These are phyloP conservation scores for Botrytis sinoallii DNA, from an alignment of 2,329 filamentous ascomycete genomes.

Conservation along the genomic window DNA sequence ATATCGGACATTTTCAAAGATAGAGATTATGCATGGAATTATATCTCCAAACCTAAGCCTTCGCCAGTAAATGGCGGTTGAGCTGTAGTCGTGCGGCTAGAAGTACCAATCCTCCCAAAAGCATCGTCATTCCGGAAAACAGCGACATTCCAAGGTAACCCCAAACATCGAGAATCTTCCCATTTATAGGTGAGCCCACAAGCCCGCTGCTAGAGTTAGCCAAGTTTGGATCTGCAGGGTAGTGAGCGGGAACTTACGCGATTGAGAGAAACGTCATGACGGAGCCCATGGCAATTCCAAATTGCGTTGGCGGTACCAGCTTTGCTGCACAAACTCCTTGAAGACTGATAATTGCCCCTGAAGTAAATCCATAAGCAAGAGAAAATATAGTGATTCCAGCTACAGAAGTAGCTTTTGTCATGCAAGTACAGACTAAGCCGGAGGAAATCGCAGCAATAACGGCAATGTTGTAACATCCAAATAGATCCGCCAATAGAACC, in stretches of 20 bases:
- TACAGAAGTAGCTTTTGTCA: constrained; percentile 13
- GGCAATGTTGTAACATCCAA: constrained; percentile 23
- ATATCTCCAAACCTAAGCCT: background rate
- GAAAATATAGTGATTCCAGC: constrained; percentile 8
- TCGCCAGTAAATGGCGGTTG: constrained; percentile 22
- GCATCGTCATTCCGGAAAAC: constrained; percentile 28
- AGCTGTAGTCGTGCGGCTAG: constrained; percentile 24
- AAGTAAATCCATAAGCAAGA: constrained; percentile 17
- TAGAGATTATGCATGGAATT: background rate
- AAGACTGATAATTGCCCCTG: constrained; percentile 31
- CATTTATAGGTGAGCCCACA: constrained; percentile 30
- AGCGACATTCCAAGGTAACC: constrained; percentile 29
- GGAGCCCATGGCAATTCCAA: constrained; percentile 27
- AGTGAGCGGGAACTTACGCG: constrained; percentile 20
- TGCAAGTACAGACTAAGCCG: constrained; percentile 3
- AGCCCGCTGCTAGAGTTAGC: constrained; percentile 22
- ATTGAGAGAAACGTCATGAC: constrained; percentile 28
- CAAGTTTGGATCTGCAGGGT: background rate
- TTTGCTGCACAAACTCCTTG: constrained; percentile 28
- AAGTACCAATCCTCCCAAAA: constrained; percentile 26
- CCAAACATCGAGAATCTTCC: constrained; percentile 24
- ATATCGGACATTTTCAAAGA: fast-evolving
- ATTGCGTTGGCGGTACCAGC: constrained; percentile 26
- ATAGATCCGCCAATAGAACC: background rate
- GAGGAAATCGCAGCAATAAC: constrained; percentile 1